phyloP scores from a whole-genome alignment of 2,329 filamentous ascomycete species.

The Cercospora beticola region DNA sequence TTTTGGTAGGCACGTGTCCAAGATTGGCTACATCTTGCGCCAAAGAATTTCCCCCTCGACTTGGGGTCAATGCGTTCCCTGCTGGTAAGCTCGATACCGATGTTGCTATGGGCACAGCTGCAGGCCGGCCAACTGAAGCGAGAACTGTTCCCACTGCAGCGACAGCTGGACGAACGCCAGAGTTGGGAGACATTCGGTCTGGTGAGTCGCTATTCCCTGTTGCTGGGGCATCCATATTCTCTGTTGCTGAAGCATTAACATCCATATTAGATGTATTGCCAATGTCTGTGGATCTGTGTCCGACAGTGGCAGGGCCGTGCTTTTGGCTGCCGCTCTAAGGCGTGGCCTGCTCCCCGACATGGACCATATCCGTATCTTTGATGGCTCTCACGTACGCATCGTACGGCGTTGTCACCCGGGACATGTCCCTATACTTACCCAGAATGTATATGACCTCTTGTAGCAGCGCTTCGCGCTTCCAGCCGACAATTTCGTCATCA shows the following conservation, averaged over 20 bases:
- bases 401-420: conserved; percentile 66
- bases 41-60: background rate
- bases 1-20: background rate
- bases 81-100: background rate
- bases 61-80: background rate
- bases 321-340: background rate
- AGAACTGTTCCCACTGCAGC: background rate
- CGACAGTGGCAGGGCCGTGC: background rate
- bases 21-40: background rate
- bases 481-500: conserved; percentile 78
- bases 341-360: background rate
- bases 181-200: background rate
- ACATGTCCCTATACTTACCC: conserved; percentile 76
- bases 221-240: background rate
- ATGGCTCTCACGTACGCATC: conserved; percentile 1
- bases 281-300: background rate
- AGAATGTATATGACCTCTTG: conserved; percentile 91
- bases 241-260: background rate
- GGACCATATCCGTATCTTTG: background rate
- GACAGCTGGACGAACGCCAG: background rate
- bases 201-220: background rate
- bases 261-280: background rate
- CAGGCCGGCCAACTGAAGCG: background rate
- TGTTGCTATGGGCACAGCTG: background rate
- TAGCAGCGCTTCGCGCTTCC: conserved; percentile 81